Evolutionary conservation across 306 rosid genomes (phyloP).

Genomic region (Cicer chorassanicum): DNA sequence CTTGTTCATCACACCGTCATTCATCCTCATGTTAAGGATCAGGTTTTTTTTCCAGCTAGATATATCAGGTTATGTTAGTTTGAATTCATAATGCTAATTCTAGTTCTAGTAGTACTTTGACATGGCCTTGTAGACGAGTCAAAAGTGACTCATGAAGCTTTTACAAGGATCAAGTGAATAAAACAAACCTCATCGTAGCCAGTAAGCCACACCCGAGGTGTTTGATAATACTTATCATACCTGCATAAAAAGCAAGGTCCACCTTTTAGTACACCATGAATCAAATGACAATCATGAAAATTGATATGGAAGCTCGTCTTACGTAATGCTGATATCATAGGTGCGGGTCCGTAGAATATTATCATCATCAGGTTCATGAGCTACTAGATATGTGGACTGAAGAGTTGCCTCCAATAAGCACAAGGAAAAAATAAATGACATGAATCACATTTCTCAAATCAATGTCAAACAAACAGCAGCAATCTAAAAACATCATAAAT

Average conservation of each 20-base stretch:
- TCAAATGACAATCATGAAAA: slow-evolving; percentile 32
- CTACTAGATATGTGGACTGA: slow-evolving; percentile 74
- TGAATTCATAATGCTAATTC: not conserved
- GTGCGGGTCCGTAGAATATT: slow-evolving; percentile 91
- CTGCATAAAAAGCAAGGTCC: slow-evolving; percentile 51
- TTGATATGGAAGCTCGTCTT: slow-evolving; percentile 50
- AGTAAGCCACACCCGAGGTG: slow-evolving; percentile 99
- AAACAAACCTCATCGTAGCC: slow-evolving; percentile 89
- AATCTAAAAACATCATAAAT: slow-evolving; percentile 18
- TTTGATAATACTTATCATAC: slow-evolving; percentile 96
- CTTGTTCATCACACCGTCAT: not conserved
- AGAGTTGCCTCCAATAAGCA: slow-evolving; percentile 59
- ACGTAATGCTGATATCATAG: slow-evolving; percentile 94
- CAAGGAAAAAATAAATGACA: slow-evolving; percentile 35
- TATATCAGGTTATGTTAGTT: slow-evolving; percentile 6
- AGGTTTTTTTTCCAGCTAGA: not conserved
- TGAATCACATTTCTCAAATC: slow-evolving; percentile 39
- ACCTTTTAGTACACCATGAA: slow-evolving; percentile 31
- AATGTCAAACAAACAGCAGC: slow-evolving; percentile 34
- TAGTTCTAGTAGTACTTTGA: not conserved
- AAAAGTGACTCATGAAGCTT: slow-evolving; percentile 17
- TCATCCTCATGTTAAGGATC: slow-evolving; percentile 11
- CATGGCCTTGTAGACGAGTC: slow-evolving; percentile 12
- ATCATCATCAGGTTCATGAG: slow-evolving; percentile 91
- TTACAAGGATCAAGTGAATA: slow-evolving; percentile 35